Evolutionary conservation across 2,329 filamentous ascomycete genomes (phyloP).

Genomic region (Colletotrichum gigasporum): DNA sequence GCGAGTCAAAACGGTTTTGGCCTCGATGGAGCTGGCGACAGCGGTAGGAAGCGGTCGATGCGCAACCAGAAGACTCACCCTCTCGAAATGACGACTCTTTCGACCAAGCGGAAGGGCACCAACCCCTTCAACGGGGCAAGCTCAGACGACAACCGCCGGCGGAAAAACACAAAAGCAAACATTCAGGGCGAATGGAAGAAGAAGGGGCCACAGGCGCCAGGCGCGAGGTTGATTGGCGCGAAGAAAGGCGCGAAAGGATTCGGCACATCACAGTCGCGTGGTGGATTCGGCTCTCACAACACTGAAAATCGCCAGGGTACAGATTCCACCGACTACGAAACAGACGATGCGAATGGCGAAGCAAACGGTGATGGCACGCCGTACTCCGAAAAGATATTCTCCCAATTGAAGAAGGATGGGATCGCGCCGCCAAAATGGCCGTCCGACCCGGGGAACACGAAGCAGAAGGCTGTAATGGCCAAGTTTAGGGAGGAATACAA

Average conservation of each 20-base stretch:
- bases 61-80: conserved; percentile 37
- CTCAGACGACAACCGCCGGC: conserved; percentile 33
- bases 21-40: conserved; percentile 40
- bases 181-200: conserved; percentile 34
- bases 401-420: conserved; percentile 62
- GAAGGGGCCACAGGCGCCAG: conserved; percentile 26
- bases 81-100: conserved; percentile 39
- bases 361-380: conserved; percentile 38
- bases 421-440: conserved; percentile 66
- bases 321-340: conserved; percentile 24
- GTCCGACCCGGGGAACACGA: conserved; percentile 60
- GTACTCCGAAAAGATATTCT: conserved; percentile 60
- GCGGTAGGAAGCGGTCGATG: conserved; percentile 38
- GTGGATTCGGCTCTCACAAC: conserved; percentile 22
- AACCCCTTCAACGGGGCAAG: conserved; percentile 38
- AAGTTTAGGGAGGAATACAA: conserved; percentile 65
- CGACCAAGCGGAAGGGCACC: conserved; percentile 33
- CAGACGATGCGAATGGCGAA: conserved; percentile 30
- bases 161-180: conserved; percentile 34
- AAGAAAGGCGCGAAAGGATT: conserved; percentile 19
- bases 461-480: conserved; percentile 58
- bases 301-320: not conserved
- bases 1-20: conserved; percentile 38
- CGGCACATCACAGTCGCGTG: conserved; percentile 19
- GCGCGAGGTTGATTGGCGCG: conserved; percentile 20